These are phyloP conservation scores for Cutaneotrichosporon daszewskae DNA, from an alignment of 1,284 basidiomycete species.

Conservation along the genomic window DNA sequence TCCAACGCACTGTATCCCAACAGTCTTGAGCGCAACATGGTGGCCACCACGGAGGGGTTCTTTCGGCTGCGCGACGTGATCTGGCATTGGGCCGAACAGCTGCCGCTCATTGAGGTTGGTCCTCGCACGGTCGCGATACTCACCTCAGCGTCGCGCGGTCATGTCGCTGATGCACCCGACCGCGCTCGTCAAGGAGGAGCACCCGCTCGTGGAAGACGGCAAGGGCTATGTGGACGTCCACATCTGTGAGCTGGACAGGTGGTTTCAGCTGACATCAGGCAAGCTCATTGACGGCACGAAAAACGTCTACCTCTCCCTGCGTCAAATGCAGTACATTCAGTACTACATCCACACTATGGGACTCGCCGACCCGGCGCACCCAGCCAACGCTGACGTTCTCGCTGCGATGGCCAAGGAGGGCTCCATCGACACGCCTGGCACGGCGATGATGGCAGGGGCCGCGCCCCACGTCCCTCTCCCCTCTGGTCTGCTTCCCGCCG, in stretches of 20 bases:
- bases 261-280: background rate
- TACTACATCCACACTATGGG: conserved; percentile 74
- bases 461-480: conserved; percentile 20
- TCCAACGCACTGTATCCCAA: too few relatives aligned
- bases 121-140: background rate
- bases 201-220: conserved; percentile 63
- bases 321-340: conserved; percentile 74
- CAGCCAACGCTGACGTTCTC: conserved; percentile 3
- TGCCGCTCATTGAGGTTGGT: conserved; percentile 27
- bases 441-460: background rate
- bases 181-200: conserved; percentile 60
- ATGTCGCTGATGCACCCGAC: conserved; percentile 64
- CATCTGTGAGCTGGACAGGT: conserved; percentile 53
- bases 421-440: background rate
- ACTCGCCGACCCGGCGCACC: conserved; percentile 53
- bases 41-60: conserved; percentile 32
- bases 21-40: conserved; percentile 1
- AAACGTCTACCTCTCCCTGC: conserved; percentile 68
- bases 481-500: conserved; percentile 2
- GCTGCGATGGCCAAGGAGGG: background rate
- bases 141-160: conserved; percentile 51
- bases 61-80: conserved; percentile 35
- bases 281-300: conserved; percentile 35
- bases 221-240: conserved; percentile 63
- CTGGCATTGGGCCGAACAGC: conserved; percentile 27